Conservation (phyloP, 1,284 basidiomycete genomes). For the Ustilago hordei region DNA sequence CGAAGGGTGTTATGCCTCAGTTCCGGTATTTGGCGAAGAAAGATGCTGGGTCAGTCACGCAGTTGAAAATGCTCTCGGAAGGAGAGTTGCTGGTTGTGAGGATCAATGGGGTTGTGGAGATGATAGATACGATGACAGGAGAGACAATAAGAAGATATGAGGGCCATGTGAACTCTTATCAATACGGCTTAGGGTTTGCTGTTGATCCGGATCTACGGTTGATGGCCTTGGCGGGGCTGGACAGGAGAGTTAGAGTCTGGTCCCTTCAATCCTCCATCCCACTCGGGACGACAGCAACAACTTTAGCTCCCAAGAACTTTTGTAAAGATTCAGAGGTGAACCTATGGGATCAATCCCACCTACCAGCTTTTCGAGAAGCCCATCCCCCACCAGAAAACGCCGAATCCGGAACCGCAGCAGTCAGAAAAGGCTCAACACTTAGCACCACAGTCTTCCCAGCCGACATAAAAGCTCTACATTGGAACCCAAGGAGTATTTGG, state of each 20-base stretch:
- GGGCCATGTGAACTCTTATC: conserved; percentile 44
- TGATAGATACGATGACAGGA: conserved; percentile 11
- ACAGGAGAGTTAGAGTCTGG: conserved; percentile 34
- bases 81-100: conserved; percentile 25
- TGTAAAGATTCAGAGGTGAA: not conserved
- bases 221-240: conserved; percentile 33
- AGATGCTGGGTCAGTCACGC: conserved; percentile 24
- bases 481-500: conserved; percentile 22
- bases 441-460: conserved; percentile 17
- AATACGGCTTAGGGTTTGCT: conserved; percentile 25
- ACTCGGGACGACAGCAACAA: conserved; percentile 8
- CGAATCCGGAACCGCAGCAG: not conserved
- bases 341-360: conserved; percentile 14
- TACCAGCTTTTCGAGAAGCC: not conserved
- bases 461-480: conserved; percentile 18
- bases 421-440: conserved; percentile 15
- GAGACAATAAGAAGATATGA: conserved; percentile 7
- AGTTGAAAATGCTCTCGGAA: conserved; percentile 8
- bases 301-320: not conserved
- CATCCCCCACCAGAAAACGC: not conserved
- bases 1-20: not conserved
- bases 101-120: conserved; percentile 24
- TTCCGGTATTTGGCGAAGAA: not conserved
- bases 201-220: conserved; percentile 20
- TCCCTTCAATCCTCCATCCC: conserved; percentile 35